phyloP scores from a whole-genome alignment of 2,329 filamentous ascomycete genomes.

The Sporothrix luriei region DNA sequence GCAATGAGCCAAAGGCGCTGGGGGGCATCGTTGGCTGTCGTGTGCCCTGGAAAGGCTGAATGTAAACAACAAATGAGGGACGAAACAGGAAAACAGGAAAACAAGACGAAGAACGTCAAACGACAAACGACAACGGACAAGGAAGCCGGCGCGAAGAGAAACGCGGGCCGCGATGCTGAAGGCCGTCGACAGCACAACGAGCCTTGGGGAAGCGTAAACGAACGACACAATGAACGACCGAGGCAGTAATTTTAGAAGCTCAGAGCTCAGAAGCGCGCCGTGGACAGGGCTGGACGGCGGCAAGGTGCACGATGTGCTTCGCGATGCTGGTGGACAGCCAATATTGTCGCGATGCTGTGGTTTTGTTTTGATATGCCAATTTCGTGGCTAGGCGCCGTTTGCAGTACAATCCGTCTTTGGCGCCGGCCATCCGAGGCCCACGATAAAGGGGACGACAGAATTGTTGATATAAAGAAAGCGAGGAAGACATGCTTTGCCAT shows the following conservation, averaged over 20 bases:
- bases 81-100: background rate
- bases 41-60: no score
- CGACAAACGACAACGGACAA: background rate
- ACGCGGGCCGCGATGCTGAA: background rate
- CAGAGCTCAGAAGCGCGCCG: no score
- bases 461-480: constrained; percentile 12
- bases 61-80: background rate
- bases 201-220: no score
- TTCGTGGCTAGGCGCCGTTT: background rate
- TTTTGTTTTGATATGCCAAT: background rate
- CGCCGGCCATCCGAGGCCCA: background rate
- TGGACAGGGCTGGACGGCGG: background rate
- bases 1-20: background rate
- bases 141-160: constrained; percentile 26
- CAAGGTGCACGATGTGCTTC: background rate
- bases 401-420: background rate
- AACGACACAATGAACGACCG: no score
- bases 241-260: constrained; percentile 18
- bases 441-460: no score
- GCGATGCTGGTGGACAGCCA: background rate
- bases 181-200: background rate
- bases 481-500: no score
- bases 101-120: background rate
- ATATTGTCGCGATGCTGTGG: constrained; percentile 16
- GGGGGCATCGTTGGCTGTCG: background rate